Evolutionary conservation across 345 rosid genomes (phyloP).

Genomic region (Acer yangbiense): DNA sequence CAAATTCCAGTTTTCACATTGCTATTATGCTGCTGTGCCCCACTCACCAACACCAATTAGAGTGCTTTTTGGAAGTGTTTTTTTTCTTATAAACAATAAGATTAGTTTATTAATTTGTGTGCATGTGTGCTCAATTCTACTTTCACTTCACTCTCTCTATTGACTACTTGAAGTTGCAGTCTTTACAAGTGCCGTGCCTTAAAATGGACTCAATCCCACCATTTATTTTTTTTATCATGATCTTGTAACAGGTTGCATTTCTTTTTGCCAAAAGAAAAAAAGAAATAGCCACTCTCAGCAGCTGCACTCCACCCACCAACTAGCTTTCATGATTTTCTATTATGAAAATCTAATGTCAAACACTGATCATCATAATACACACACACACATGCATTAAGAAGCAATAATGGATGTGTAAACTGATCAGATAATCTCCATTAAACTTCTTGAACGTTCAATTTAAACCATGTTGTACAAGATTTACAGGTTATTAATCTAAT

Average conservation of each 20-base stretch:
- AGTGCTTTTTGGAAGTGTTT: neutral
- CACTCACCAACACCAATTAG: neutral
- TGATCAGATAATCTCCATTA: too few species aligned
- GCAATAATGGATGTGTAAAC: too few species aligned
- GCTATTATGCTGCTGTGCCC: neutral
- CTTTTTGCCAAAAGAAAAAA: neutral
- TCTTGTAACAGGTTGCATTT: neutral
- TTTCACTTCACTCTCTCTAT: slow-evolving; percentile 3
- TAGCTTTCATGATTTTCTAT: neutral
- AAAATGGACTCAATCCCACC: neutral
- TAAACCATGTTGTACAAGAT: neutral
- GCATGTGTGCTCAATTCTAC: neutral
- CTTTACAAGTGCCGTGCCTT: slow-evolving; percentile 3
- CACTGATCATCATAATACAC: neutral
- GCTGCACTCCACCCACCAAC: neutral
- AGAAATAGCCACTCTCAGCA: neutral
- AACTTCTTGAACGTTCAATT: too few species aligned
- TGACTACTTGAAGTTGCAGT: slow-evolving; percentile 3
- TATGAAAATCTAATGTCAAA: neutral
- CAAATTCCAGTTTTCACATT: neutral
- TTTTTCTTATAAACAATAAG: neutral
- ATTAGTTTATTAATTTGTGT: neutral
- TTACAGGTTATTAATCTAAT: neutral
- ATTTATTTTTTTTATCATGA: neutral
- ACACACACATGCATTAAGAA: too few species aligned